Conservation (phyloP, 2,329 filamentous ascomycete genomes). For the Sordariomycetes sp. region DNA sequence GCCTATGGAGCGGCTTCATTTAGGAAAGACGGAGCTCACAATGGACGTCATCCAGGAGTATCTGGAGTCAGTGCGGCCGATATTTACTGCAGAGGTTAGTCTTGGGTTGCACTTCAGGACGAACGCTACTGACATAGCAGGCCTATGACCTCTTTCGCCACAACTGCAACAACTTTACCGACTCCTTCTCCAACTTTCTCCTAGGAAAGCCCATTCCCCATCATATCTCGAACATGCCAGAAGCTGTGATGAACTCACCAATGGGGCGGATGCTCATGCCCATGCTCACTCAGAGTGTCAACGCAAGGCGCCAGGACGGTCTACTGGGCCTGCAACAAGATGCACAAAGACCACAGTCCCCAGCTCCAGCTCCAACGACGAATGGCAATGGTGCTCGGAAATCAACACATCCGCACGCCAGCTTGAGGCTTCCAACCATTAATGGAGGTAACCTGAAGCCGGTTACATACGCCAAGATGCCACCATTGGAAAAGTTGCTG, state of each 20-base stretch:
- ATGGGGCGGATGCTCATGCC: constrained; percentile 83
- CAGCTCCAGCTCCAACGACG: constrained; percentile 61
- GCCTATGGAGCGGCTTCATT: constrained; percentile 65
- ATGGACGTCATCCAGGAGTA: constrained; percentile 81
- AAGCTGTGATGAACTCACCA: constrained; percentile 76
- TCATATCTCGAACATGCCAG: constrained; percentile 76
- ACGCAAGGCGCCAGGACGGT: constrained; percentile 38
- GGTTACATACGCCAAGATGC: constrained; percentile 67
- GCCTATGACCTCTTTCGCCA: constrained; percentile 84
- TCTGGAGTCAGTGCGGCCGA: constrained; percentile 68
- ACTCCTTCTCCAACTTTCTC: constrained; percentile 84
- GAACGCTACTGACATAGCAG: constrained; percentile 25
- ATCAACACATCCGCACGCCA: constrained; percentile 68
- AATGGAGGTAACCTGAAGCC: constrained; percentile 54
- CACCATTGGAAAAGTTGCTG: constrained; percentile 73
- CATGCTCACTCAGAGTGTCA: constrained; percentile 46
- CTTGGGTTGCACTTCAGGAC: not conserved
- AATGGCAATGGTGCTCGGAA: constrained; percentile 49
- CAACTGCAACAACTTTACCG: constrained; percentile 97
- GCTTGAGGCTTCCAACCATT: constrained; percentile 61
- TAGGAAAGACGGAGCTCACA: constrained; percentile 72
- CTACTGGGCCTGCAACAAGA: constrained; percentile 14
- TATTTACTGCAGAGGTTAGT: constrained; percentile 70
- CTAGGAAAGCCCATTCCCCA: constrained; percentile 81
- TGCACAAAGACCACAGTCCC: constrained; percentile 35